Conservation (phyloP, 2,329 filamentous ascomycete species). For the Magnaporthiopsis rhizophila region DNA sequence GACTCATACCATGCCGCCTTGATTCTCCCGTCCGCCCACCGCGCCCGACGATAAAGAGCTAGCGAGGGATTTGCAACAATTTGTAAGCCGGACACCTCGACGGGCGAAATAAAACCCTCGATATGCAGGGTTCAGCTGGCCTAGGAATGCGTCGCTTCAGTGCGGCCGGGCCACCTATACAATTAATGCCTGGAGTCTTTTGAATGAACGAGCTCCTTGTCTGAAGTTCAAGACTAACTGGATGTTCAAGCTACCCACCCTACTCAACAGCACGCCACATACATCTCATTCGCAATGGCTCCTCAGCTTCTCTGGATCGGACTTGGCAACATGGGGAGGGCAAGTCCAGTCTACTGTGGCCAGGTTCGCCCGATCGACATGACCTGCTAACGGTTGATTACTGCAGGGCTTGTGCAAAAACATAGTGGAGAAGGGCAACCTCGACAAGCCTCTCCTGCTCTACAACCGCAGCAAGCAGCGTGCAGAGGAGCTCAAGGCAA, state of each 20-base stretch:
- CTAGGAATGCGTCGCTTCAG: not conserved
- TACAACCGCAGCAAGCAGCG: conserved; percentile 71
- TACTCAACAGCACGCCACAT: not conserved
- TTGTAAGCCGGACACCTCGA: not conserved
- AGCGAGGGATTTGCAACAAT: not conserved
- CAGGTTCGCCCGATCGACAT: not conserved
- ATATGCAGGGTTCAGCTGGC: not conserved
- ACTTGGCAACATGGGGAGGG: conserved; percentile 80
- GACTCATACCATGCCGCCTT: not conserved
- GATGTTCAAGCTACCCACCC: not conserved
- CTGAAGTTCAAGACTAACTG: not conserved
- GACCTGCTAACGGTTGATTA: not conserved
- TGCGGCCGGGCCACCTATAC: not conserved
- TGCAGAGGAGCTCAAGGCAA: conserved; percentile 53
- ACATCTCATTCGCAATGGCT: conserved; percentile 33
- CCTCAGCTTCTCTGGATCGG: conserved; percentile 69
- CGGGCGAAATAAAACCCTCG: not conserved
- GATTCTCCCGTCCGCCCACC: not conserved
- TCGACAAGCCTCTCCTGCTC: conserved; percentile 64
- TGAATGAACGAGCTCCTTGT: not conserved
- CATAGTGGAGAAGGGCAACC: conserved; percentile 66
- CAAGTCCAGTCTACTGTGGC: conserved; percentile 30
- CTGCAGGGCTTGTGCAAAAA: conserved; percentile 75
- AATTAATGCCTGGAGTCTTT: not conserved
- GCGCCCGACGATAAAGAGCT: not conserved